Evolutionary conservation across 768 basidiomycete genomes (phyloP).

Genomic region (Lactarius indigo): DNA sequence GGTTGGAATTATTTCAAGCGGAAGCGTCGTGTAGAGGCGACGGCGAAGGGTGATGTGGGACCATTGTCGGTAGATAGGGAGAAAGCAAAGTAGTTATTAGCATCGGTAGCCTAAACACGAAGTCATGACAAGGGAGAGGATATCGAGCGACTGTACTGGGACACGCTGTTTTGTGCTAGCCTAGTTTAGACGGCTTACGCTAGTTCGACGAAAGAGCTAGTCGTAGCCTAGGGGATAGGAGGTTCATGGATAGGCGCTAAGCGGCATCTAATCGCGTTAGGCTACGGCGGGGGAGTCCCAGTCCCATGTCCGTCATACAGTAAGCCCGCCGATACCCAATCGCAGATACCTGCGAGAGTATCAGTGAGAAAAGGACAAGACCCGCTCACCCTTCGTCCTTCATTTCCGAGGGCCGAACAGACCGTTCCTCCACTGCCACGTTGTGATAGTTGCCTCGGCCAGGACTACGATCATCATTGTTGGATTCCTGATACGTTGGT

Average conservation of each 20-base stretch:
- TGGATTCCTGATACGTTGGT: conserved; percentile 24
- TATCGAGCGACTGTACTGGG: conserved; percentile 66
- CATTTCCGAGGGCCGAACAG: conserved; percentile 81
- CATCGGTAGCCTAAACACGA: conserved; percentile 65
- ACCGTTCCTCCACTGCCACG: conserved; percentile 47
- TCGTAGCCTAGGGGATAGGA: conserved; percentile 26
- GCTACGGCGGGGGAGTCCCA: conserved; percentile 27
- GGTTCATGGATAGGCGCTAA: conserved; percentile 22
- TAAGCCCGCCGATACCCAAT: conserved; percentile 21
- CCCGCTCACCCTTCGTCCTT: conserved; percentile 92
- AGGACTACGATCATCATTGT: conserved; percentile 31
- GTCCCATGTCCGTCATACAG: conserved; percentile 24
- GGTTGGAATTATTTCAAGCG: conserved; percentile 12
- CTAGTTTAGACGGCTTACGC: conserved; percentile 56
- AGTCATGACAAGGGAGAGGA: conserved; percentile 47
- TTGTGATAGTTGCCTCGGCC: conserved; percentile 33
- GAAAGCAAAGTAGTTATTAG: conserved; percentile 66
- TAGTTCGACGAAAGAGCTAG: conserved; percentile 28
- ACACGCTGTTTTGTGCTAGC: conserved; percentile 32
- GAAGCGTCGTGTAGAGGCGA: conserved; percentile 19
- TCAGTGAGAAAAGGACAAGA: conserved; percentile 28
- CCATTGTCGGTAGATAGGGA: conserved; percentile 32
- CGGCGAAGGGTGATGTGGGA: conserved; percentile 14
- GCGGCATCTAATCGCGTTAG: conserved; percentile 33
- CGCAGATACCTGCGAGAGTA: conserved; percentile 17